Conservation (phyloP, 352 stramenopile genomes). For the Hyaloperonospora brassicae region DNA sequence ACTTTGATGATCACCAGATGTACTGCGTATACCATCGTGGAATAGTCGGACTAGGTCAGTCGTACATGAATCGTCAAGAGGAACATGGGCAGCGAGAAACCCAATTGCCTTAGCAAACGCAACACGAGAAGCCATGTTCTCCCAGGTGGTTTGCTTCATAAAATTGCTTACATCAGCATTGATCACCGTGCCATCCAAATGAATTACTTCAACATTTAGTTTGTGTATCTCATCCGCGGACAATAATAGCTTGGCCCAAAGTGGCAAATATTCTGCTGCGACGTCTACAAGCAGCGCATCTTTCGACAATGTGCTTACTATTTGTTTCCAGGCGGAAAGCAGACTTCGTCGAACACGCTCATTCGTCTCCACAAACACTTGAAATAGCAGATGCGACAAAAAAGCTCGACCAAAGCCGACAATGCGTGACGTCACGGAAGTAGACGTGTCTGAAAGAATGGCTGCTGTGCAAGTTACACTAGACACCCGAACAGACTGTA, state of each 20-base stretch:
- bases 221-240: constrained; percentile 22
- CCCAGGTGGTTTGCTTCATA: constrained; percentile 1
- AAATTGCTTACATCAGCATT: constrained; percentile 2
- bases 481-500: constrained; percentile 31
- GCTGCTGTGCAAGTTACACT: constrained; percentile 39
- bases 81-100: constrained; percentile 29
- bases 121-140: constrained; percentile 30
- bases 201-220: constrained; percentile 25
- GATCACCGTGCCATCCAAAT: neutral
- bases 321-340: constrained; percentile 34
- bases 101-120: constrained; percentile 54
- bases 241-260: constrained; percentile 54
- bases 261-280: constrained; percentile 14
- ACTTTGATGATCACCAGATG: constrained; percentile 53
- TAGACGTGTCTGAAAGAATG: constrained; percentile 27
- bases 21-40: constrained; percentile 24
- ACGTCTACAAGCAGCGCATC: constrained; percentile 18
- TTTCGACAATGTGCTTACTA: constrained; percentile 22
- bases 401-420: constrained; percentile 24
- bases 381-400: constrained; percentile 53
- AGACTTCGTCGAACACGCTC: constrained; percentile 23
- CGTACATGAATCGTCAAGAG: constrained; percentile 15
- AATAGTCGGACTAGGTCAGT: constrained; percentile 21
- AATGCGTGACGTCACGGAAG: constrained; percentile 7
- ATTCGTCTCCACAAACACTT: constrained; percentile 47